phyloP scores from a whole-genome alignment of 768 basidiomycete species.

The Rhizopogon vinicolor region DNA sequence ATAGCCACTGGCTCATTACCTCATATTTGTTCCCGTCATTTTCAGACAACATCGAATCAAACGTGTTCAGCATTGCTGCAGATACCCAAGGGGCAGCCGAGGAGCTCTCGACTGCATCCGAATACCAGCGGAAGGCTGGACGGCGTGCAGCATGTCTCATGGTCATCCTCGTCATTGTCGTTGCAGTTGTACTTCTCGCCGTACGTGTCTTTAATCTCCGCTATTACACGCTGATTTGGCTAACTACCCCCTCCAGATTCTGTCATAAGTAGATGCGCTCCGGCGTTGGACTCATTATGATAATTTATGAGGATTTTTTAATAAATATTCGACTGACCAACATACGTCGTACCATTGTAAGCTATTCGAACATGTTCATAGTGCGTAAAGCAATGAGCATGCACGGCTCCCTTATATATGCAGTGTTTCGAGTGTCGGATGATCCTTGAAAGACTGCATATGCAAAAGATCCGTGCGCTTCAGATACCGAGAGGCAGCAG shows the following conservation, averaged over 20 bases:
- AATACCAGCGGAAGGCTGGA: constrained; percentile 93
- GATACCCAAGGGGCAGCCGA: constrained; percentile 81
- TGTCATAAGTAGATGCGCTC: background rate
- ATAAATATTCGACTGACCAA: too few relatives aligned
- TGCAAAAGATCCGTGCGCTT: constrained; percentile 37
- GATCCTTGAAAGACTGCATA: too few relatives aligned
- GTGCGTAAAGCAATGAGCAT: too few relatives aligned
- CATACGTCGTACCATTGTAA: too few relatives aligned
- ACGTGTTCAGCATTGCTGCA: constrained; percentile 80
- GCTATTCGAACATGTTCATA: too few relatives aligned
- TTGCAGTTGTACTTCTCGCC: constrained; percentile 85
- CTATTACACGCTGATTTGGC: constrained; percentile 1
- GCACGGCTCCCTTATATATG: too few relatives aligned
- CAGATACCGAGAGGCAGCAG: constrained; percentile 80
- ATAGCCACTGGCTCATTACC: background rate
- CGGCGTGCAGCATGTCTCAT: constrained; percentile 85
- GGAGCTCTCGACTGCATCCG: constrained; percentile 84
- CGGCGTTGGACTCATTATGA: too few relatives aligned
- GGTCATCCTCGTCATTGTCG: constrained; percentile 81
- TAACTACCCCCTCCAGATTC: background rate
- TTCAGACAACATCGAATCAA: constrained; percentile 91
- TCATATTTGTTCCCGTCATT: background rate
- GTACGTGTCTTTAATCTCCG: constrained; percentile 45
- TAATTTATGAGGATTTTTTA: too few relatives aligned
- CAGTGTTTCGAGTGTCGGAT: too few relatives aligned